These are phyloP conservation scores for Kuraishia molischiana DNA, from an alignment of 805 yeast species.

Conservation along the genomic window DNA sequence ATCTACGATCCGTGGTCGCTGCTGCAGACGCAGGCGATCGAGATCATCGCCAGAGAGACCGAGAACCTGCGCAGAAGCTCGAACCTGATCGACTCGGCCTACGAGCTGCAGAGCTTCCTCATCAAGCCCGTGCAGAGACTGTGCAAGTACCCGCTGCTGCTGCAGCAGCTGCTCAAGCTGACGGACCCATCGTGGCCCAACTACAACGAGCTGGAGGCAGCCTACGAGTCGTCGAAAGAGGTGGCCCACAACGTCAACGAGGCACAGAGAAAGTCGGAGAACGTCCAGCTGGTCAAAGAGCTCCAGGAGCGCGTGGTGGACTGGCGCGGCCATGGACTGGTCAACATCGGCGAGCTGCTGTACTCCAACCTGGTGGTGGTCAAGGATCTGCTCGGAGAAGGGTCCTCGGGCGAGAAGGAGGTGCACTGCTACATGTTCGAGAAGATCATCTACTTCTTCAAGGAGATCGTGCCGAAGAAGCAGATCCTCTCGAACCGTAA, in stretches of 20 bases:
- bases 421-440: slow-evolving; percentile 88
- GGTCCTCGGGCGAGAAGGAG: slow-evolving; percentile 67
- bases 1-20: slow-evolving; percentile 93
- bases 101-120: slow-evolving; percentile 82
- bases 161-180: slow-evolving; percentile 63
- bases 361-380: slow-evolving; percentile 65
- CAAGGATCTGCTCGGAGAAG: slow-evolving; percentile 40
- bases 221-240: slow-evolving; percentile 65
- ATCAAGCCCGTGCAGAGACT: slow-evolving; percentile 93
- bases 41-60: slow-evolving; percentile 59
- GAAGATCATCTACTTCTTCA: slow-evolving; percentile 48
- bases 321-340: slow-evolving; percentile 84
- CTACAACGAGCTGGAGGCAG: slow-evolving; percentile 60
- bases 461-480: slow-evolving; percentile 24
- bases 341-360: slow-evolving; percentile 77
- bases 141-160: slow-evolving; percentile 86
- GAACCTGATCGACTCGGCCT: slow-evolving; percentile 64
- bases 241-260: slow-evolving; percentile 88
- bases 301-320: slow-evolving; percentile 69
- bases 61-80: slow-evolving; percentile 44
- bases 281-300: slow-evolving; percentile 58
- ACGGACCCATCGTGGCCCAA: slow-evolving; percentile 43
- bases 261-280: slow-evolving; percentile 87
- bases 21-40: slow-evolving; percentile 82
- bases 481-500: slow-evolving; percentile 40